Conservation (phyloP, 176 grass and related monocot genomes). For the Juncus effusus region DNA sequence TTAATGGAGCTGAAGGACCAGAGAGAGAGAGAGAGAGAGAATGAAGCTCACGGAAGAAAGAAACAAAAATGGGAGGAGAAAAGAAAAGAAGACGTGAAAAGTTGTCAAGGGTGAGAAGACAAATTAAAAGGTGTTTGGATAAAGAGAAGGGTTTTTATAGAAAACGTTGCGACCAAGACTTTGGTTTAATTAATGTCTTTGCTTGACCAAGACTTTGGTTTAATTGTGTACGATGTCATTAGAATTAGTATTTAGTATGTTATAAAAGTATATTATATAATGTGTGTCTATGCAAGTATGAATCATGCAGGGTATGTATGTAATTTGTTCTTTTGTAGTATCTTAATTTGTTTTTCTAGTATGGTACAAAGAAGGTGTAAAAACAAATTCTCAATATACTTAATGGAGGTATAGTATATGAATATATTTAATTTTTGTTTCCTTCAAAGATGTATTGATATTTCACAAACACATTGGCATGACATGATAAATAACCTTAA, state of each 20-base stretch:
- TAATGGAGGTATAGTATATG: neutral
- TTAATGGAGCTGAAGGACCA: no score
- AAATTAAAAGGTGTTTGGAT: slow-evolving; percentile 9
- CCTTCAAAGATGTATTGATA: no score
- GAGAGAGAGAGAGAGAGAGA: slow-evolving; percentile 8
- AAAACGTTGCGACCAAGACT: slow-evolving; percentile 4
- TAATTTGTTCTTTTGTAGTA: neutral
- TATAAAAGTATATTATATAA: neutral
- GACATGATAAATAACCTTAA: no score
- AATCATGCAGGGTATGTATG: neutral
- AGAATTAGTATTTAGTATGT: slow-evolving; percentile 15
- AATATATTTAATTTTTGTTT: neutral
- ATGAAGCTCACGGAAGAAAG: slow-evolving; percentile 27
- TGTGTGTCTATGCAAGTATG: neutral
- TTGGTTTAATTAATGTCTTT: slow-evolving; percentile 2
- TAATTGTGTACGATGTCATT: neutral
- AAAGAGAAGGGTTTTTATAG: slow-evolving; percentile 21
- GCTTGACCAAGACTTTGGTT: no score
- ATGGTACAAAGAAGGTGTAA: neutral
- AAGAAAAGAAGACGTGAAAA: neutral
- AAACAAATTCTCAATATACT: neutral
- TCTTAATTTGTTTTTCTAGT: no score
- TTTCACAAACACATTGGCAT: no score
- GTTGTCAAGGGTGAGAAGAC: slow-evolving; percentile 12
- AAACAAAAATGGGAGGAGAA: slow-evolving; percentile 23